These are phyloP conservation scores for Stemphylium beticola DNA, from an alignment of 2,329 filamentous ascomycete genomes.

Conservation along the genomic window DNA sequence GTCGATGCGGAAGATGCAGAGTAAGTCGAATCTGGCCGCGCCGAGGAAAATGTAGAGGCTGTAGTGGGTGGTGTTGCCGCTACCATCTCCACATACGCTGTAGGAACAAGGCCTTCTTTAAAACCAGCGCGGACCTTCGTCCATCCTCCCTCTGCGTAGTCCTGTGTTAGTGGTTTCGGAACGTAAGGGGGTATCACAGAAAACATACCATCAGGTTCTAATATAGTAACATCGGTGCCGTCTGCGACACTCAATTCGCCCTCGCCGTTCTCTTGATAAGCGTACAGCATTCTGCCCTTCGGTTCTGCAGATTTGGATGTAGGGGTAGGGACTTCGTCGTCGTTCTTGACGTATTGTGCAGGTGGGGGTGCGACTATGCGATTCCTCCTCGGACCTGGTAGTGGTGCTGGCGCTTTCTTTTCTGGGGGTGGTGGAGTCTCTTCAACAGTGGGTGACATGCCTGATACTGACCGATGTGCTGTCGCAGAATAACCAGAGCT, in stretches of 20 bases:
- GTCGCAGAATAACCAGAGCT: constrained; percentile 87
- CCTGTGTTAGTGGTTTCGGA: constrained; percentile 25
- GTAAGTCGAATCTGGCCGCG: constrained; percentile 63
- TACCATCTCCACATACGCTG: constrained; percentile 78
- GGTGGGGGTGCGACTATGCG: constrained; percentile 89
- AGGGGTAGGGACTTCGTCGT: constrained; percentile 53
- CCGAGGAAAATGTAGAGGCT: constrained; percentile 43
- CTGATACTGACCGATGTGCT: constrained; percentile 76
- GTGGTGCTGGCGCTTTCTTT: constrained; percentile 40
- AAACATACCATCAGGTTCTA: constrained; percentile 85
- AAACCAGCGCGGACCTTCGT: constrained; percentile 77
- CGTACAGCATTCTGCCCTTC: constrained; percentile 87
- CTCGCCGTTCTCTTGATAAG: constrained; percentile 79
- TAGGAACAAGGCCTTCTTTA: constrained; percentile 84
- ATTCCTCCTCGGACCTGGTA: constrained; percentile 58
- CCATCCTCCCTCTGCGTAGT: constrained; percentile 83
- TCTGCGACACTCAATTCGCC: constrained; percentile 84
- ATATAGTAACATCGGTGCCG: constrained; percentile 74
- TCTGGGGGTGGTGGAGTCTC: constrained; percentile 49
- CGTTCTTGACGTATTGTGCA: constrained; percentile 75
- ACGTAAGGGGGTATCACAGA: constrained; percentile 20
- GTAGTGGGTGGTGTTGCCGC: constrained; percentile 47
- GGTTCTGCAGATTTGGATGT: constrained; percentile 58
- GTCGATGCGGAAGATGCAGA: constrained; percentile 81
- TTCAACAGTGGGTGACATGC: constrained; percentile 61